These are phyloP conservation scores for Kodamaea sagamina DNA, from an alignment of 805 yeast genomes.

Conservation along the genomic window DNA sequence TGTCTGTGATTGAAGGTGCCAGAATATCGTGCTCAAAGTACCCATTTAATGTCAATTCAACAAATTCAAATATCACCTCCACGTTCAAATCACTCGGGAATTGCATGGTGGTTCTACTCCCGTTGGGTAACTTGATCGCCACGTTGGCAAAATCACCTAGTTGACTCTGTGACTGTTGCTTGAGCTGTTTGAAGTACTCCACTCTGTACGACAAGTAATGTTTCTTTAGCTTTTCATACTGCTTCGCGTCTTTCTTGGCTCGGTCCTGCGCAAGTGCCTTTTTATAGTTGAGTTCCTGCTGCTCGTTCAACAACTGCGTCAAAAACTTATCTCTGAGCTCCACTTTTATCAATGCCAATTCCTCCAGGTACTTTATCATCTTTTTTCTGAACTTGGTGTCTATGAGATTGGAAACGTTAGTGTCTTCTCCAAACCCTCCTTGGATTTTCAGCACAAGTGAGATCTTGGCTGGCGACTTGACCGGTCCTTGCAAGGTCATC, in stretches of 20 bases:
- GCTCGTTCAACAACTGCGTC: constrained; percentile 58
- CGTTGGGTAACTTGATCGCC: constrained; percentile 67
- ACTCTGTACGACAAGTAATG: constrained; percentile 37
- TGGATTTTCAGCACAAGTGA: constrained; percentile 64
- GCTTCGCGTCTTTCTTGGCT: constrained; percentile 40
- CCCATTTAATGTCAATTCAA: constrained; percentile 40
- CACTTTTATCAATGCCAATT: constrained; percentile 57
- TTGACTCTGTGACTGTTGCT: constrained; percentile 17
- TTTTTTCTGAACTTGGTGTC: constrained; percentile 44
- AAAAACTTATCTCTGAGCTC: constrained; percentile 63
- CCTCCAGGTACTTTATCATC: constrained; percentile 60
- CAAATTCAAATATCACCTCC: constrained; percentile 36
- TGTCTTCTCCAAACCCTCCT: constrained; percentile 54
- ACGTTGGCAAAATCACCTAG: constrained; percentile 50
- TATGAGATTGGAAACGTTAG: constrained; percentile 32
- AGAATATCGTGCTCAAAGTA: constrained; percentile 33
- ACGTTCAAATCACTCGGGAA: constrained; percentile 34
- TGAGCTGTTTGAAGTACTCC: constrained; percentile 28
- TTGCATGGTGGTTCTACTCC: constrained; percentile 50
- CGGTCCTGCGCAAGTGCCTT: constrained; percentile 70
- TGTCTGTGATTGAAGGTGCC: constrained; percentile 22
- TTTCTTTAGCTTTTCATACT: constrained; percentile 33
- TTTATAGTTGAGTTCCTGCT: constrained; percentile 79
- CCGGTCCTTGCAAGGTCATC: constrained; percentile 58
- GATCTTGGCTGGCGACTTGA: constrained; percentile 55